Percentiles rank a stretch among this genome's conserved stretches.
Conservation (phyloP, 108 stramenopile species). For the Pseudonitzschia delicatissima region DNA sequence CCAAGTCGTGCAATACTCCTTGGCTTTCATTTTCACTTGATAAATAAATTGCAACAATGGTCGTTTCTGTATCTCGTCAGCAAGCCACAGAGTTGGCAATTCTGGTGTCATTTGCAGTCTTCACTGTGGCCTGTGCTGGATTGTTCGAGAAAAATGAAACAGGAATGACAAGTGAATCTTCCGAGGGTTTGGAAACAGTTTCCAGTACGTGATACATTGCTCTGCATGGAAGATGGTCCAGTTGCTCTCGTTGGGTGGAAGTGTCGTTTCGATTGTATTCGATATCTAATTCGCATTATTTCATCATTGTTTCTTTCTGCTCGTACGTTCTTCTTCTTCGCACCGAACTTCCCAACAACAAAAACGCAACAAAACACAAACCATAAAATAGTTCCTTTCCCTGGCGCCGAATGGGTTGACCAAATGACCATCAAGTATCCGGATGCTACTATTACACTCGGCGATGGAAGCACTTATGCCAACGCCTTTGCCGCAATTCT, state of each 20-base stretch:
- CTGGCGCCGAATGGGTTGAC: constrained; percentile 46
- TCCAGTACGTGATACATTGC: constrained; percentile 22
- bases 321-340: not conserved
- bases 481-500: constrained; percentile 56
- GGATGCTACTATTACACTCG: constrained; percentile 18
- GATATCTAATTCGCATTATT: not conserved
- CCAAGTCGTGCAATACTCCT: no score
- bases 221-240: not conserved
- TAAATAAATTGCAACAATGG: no score
- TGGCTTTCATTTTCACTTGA: no score
- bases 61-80: constrained; percentile 5
- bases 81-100: constrained; percentile 10
- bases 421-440: constrained; percentile 34
- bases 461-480: constrained; percentile 30
- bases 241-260: not conserved
- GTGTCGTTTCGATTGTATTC: not conserved
- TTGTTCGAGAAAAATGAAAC: constrained; percentile 25
- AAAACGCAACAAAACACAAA: not conserved
- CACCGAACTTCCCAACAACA: not conserved
- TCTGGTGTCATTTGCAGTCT: constrained; percentile 13
- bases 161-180: not conserved
- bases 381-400: constrained; percentile 49
- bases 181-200: not conserved
- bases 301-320: not conserved
- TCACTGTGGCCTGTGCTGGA: constrained; percentile 15